These are phyloP conservation scores for Plantago major DNA, from an alignment of 257 asterid genomes.

Conservation along the genomic window DNA sequence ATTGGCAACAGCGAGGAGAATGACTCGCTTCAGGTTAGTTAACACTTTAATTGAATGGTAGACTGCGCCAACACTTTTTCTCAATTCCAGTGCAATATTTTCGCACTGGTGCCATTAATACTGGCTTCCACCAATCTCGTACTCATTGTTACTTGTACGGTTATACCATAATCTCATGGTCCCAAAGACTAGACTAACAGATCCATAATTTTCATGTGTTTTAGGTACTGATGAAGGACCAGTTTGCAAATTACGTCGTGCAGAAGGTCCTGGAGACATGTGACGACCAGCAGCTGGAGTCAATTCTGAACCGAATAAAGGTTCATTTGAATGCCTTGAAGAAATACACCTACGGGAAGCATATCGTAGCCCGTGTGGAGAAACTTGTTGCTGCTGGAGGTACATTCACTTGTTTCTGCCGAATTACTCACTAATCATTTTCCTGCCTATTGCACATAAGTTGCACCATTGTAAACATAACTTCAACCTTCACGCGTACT, in stretches of 20 bases:
- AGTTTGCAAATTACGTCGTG: constrained; percentile 78
- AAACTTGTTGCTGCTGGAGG: constrained; percentile 93
- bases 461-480: neutral
- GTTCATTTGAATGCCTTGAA: constrained; percentile 75
- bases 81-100: neutral
- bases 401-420: constrained; percentile 11
- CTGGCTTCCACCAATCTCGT: neutral
- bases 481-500: neutral
- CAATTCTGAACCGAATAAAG: constrained; percentile 59
- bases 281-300: constrained; percentile 69
- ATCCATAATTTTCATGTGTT: neutral
- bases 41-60: neutral
- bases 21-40: constrained; percentile 84
- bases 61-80: neutral
- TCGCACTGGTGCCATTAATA: neutral
- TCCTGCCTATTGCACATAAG: neutral
- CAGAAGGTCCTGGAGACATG: constrained; percentile 92
- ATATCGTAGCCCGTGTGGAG: constrained; percentile 86
- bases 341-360: constrained; percentile 82
- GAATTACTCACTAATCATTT: neutral
- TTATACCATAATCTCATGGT: neutral
- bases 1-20: constrained; percentile 69
- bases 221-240: constrained; percentile 87
- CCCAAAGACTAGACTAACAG: neutral
- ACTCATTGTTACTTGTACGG: neutral